Percentiles rank a stretch among this genome's conserved stretches.
phyloP scores from a whole-genome alignment of 352 stramenopile genomes.

The Globisporangium takayamanum region DNA sequence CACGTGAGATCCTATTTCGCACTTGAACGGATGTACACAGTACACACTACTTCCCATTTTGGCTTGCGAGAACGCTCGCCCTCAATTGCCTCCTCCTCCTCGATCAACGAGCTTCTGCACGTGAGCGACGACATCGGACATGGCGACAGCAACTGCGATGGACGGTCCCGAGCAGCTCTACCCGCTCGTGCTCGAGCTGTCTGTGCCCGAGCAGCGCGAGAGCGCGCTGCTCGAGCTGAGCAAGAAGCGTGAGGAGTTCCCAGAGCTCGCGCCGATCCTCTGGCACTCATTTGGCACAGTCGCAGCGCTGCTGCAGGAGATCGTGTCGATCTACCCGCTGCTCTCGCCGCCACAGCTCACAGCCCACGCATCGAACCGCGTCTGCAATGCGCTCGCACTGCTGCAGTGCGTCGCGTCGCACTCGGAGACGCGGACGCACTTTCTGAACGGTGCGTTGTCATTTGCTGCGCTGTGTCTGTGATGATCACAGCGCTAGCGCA shows the following conservation, averaged over 20 bases:
- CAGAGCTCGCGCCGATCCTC: slow-evolving; percentile 96
- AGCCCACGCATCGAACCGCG: slow-evolving; percentile 94
- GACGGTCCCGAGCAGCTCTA: slow-evolving; percentile 75
- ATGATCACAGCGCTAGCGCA: neutral
- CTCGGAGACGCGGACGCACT: slow-evolving; percentile 93
- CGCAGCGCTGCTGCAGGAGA: slow-evolving; percentile 96
- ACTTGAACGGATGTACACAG: neutral
- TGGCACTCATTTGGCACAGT: slow-evolving; percentile 98
- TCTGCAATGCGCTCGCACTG: slow-evolving; percentile 98
- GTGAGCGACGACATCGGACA: neutral
- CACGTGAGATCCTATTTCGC: neutral
- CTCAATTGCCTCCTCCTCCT: neutral
- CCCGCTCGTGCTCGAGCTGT: slow-evolving; percentile 91
- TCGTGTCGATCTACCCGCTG: slow-evolving; percentile 97
- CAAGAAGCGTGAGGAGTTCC: slow-evolving; percentile 97
- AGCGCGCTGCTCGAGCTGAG: slow-evolving; percentile 96
- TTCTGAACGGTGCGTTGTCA: slow-evolving; percentile 85
- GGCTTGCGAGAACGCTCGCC: neutral
- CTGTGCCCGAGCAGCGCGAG: slow-evolving; percentile 92
- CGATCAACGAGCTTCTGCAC: neutral
- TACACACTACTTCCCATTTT: neutral
- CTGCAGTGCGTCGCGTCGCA: slow-evolving; percentile 98
- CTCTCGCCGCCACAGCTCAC: slow-evolving; percentile 96
- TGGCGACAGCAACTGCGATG: slow-evolving; percentile 4
- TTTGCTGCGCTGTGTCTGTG: neutral